phyloP scores from a whole-genome alignment of 257 asterid species.

The Cordia subcordata region DNA sequence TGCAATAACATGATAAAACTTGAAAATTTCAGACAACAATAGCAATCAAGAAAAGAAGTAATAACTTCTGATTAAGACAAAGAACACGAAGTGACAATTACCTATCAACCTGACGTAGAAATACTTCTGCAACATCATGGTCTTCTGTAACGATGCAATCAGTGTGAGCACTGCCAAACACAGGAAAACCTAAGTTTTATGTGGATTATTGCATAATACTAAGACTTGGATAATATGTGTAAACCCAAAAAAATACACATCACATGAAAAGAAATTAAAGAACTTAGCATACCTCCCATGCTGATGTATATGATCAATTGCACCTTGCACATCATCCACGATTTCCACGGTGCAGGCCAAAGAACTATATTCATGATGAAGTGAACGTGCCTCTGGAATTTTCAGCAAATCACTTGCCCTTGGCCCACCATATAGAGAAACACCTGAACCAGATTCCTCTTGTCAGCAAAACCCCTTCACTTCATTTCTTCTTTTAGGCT shows the following conservation, averaged over 20 bases:
- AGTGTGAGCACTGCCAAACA: constrained; percentile 75
- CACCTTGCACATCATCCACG: constrained; percentile 85
- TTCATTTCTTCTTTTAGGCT: neutral
- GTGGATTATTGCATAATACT: neutral
- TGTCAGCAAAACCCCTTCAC: constrained; percentile 1
- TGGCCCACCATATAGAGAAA: constrained; percentile 78
- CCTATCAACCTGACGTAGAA: constrained; percentile 67
- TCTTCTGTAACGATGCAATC: constrained; percentile 84
- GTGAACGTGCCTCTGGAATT: constrained; percentile 68
- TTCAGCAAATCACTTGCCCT: constrained; percentile 59
- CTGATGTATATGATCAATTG: constrained; percentile 82
- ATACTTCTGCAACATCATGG: constrained; percentile 60
- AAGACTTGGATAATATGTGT: no score
- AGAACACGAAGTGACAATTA: constrained; percentile 3
- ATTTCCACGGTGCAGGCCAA: constrained; percentile 91
- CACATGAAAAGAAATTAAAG: neutral
- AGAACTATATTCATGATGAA: constrained; percentile 91
- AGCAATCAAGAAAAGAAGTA: neutral
- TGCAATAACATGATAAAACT: neutral
- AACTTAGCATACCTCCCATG: constrained; percentile 71
- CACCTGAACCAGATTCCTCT: constrained; percentile 47
- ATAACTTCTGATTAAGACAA: neutral
- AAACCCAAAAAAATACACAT: neutral
- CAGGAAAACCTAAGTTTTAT: constrained; percentile 14
- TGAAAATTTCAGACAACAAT: neutral